Evolutionary conservation across 1,139 yeast genomes (phyloP).

Genomic region (Yamadazyma blattariae): DNA sequence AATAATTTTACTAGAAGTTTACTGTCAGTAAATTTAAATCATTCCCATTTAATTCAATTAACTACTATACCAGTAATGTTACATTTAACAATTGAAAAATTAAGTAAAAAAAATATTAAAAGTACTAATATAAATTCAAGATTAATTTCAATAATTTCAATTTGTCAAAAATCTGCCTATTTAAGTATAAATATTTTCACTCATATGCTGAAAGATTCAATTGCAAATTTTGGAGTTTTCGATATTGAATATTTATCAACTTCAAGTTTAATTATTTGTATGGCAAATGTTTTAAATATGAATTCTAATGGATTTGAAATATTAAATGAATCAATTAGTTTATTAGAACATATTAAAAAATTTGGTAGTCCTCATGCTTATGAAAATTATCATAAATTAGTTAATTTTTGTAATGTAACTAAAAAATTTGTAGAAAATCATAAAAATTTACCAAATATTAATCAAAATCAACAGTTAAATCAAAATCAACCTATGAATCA

Average conservation of each 20-base stretch:
- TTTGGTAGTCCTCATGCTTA: slow-evolving; percentile 5
- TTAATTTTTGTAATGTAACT: slow-evolving; percentile 3
- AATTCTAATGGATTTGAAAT: slow-evolving; percentile 4
- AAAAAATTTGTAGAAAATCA: slow-evolving; percentile 3
- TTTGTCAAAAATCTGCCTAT: slow-evolving; percentile 6
- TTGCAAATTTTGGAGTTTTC: slow-evolving; percentile 5
- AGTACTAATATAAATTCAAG: slow-evolving; percentile 1
- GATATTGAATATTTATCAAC: slow-evolving; percentile 7
- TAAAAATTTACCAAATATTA: not conserved
- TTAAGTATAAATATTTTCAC: slow-evolving; percentile 6
- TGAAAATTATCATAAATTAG: slow-evolving; percentile 3
- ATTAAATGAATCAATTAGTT: slow-evolving; percentile 2
- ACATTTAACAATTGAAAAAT: slow-evolving; percentile 4
- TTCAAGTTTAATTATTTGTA: slow-evolving; percentile 5
- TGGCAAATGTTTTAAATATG: slow-evolving; percentile 5
- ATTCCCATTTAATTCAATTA: slow-evolving; percentile 7
- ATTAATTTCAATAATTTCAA: slow-evolving; percentile 6
- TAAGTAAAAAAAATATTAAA: not conserved
- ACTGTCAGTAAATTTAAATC: slow-evolving; percentile 4
- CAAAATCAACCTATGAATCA: too few species aligned
- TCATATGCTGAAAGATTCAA: slow-evolving; percentile 4
- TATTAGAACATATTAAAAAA: slow-evolving; percentile 4
- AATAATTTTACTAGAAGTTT: slow-evolving; percentile 1
- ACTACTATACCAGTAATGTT: slow-evolving; percentile 6
- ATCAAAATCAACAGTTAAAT: too few species aligned